A percentile compares a stretch with the other conserved stretches of the same genome.
These are phyloP conservation scores for Gracilaria domingensis DNA, from an alignment of 23 red algal species.

Conservation along the genomic window DNA sequence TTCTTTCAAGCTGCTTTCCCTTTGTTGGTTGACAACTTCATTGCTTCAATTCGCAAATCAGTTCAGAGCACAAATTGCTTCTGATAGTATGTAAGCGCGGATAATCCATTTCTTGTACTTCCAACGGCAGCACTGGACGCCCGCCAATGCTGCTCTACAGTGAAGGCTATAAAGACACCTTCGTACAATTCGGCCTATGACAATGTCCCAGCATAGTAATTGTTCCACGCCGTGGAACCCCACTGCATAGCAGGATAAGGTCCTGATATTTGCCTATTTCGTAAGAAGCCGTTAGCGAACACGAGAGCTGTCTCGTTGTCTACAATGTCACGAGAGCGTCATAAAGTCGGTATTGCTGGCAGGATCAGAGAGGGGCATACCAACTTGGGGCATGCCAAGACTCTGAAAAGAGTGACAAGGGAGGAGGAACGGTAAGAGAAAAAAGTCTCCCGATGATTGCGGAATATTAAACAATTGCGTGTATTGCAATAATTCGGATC, in stretches of 20 bases:
- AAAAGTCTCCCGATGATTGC: neutral
- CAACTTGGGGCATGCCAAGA: neutral
- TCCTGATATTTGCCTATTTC: neutral
- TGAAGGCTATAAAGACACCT: no score
- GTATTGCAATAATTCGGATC: slow-evolving; percentile 21
- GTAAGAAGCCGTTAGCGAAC: neutral
- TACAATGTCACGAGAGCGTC: neutral
- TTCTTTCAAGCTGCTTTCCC: no score
- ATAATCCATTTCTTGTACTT: no score
- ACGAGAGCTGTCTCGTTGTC: neutral
- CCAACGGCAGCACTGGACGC: no score
- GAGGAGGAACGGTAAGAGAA: neutral
- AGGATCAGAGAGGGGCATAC: neutral
- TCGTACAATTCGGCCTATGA: no score
- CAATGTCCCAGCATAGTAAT: no score
- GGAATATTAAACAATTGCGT: slow-evolving; percentile 17
- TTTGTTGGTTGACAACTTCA: no score
- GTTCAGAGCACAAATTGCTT: no score
- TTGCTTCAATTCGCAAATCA: no score
- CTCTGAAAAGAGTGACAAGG: neutral
- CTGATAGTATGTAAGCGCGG: no score
- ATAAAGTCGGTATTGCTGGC: neutral
- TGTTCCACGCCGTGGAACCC: no score
- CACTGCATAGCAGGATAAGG: neutral
- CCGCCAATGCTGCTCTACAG: no score